These are phyloP conservation scores for Ceratocystis colombiana DNA, from an alignment of 2,329 filamentous ascomycete genomes.

Conservation along the genomic window DNA sequence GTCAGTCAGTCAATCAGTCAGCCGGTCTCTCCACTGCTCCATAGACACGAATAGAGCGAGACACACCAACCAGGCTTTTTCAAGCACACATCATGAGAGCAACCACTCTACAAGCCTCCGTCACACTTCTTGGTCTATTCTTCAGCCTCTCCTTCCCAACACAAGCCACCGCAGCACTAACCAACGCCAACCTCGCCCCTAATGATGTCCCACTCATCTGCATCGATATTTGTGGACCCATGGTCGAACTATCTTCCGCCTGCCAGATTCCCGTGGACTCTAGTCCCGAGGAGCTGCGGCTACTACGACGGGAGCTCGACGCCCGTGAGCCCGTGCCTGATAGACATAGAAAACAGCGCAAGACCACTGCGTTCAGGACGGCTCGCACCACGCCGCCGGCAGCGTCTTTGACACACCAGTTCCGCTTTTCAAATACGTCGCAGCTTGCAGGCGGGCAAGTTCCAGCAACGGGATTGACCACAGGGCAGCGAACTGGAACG, in stretches of 20 bases:
- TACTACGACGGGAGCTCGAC: neutral
- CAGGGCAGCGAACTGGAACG: neutral
- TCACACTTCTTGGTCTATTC: slow-evolving; percentile 9
- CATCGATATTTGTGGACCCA: slow-evolving; percentile 37
- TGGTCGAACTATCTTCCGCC: slow-evolving; percentile 36
- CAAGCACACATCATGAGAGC: slow-evolving; percentile 20
- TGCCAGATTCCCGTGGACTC: slow-evolving; percentile 30
- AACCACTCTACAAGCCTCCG: slow-evolving; percentile 3
- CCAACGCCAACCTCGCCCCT: slow-evolving; percentile 31
- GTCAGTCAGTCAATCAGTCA: slow-evolving; percentile 5
- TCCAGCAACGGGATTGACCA: neutral
- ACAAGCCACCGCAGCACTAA: slow-evolving; percentile 29
- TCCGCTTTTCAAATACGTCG: slow-evolving; percentile 2
- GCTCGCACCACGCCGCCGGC: neutral
- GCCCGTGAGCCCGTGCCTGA: neutral
- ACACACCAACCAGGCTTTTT: neutral
- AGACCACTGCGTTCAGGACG: slow-evolving; percentile 4
- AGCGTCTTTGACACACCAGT: slow-evolving; percentile 4
- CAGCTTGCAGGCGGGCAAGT: slow-evolving; percentile 1
- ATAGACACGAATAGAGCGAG: neutral
- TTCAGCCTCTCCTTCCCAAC: slow-evolving; percentile 29
- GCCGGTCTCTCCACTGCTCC: neutral
- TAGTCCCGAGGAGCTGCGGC: slow-evolving; percentile 4
- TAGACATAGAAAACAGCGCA: neutral
- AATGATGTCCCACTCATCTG: slow-evolving; percentile 35